Conservation (phyloP, 1,139 yeast genomes). For the Candida glucosophila region DNA sequence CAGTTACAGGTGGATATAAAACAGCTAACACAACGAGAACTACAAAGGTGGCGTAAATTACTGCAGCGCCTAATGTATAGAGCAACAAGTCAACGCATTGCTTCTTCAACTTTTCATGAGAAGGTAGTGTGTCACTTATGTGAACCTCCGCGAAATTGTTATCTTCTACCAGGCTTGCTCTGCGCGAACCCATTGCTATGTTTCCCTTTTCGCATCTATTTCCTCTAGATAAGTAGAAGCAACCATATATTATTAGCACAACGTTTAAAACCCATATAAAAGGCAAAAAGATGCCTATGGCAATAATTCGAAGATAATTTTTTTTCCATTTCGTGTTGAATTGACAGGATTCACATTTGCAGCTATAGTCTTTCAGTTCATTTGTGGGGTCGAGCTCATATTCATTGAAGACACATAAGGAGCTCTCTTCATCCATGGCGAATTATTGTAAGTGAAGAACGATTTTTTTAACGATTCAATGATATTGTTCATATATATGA, state of each 20-base stretch:
- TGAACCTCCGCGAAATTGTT: too few relatives aligned
- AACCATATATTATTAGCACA: slow-evolving; percentile 5
- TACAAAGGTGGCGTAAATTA: slow-evolving; percentile 2
- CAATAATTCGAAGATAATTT: slow-evolving; percentile 4
- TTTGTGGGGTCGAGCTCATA: too few relatives aligned
- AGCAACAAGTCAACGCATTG: slow-evolving; percentile 1
- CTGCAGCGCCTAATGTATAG: slow-evolving; percentile 1
- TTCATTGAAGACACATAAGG: too few relatives aligned
- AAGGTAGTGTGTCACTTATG: too few relatives aligned
- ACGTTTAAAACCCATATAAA: slow-evolving; percentile 13
- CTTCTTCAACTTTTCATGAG: too few relatives aligned
- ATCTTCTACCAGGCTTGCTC: too few relatives aligned
- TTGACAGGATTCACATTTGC: slow-evolving; percentile 5
- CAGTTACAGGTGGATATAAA: slow-evolving; percentile 3
- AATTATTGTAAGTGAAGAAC: too few relatives aligned
- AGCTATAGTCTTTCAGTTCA: too few relatives aligned
- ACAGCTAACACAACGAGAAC: slow-evolving; percentile 2
- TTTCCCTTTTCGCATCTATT: not conserved
- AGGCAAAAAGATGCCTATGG: slow-evolving; percentile 16
- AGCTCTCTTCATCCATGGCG: too few relatives aligned
- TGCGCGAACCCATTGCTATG: too few relatives aligned
- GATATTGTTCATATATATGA: too few relatives aligned
- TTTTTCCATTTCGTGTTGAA: slow-evolving; percentile 2
- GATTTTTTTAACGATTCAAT: too few relatives aligned
- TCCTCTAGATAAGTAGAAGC: slow-evolving; percentile 4